Conservation (phyloP, 805 yeast species). For the Yamadazyma takamatsuzukensis region DNA sequence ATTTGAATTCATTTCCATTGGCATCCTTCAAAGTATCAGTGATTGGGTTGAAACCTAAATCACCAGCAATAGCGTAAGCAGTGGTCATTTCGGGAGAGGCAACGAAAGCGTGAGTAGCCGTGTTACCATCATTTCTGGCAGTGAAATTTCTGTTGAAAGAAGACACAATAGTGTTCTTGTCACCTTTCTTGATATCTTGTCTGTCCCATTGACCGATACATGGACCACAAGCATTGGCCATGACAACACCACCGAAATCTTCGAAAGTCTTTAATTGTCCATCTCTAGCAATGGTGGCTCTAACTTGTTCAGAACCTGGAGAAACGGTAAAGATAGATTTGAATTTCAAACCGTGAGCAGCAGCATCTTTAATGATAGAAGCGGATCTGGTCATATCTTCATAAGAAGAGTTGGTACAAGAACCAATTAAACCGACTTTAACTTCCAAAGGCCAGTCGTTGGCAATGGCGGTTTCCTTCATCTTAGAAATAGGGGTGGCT, state of each 20-base stretch:
- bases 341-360: constrained; percentile 83
- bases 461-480: constrained; percentile 77
- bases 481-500: constrained; percentile 88
- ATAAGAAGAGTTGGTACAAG: constrained; percentile 97
- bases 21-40: constrained; percentile 85
- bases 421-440: constrained; percentile 94
- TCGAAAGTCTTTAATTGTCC: constrained; percentile 86
- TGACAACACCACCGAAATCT: constrained; percentile 88
- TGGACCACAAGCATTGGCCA: constrained; percentile 99
- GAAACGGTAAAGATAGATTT: constrained; percentile 91
- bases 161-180: constrained; percentile 93
- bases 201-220: constrained; percentile 99
- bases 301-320: constrained; percentile 97
- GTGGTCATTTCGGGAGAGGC: constrained; percentile 97
- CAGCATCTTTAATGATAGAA: constrained; percentile 88
- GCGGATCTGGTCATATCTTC: constrained; percentile 98
- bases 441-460: constrained; percentile 93
- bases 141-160: constrained; percentile 98
- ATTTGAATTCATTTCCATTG: constrained; percentile 87
- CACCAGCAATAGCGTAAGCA: constrained; percentile 94
- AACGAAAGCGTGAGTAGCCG: constrained; percentile 93
- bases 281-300: constrained; percentile 97
- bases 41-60: constrained; percentile 92
- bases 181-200: constrained; percentile 86
- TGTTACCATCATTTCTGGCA: constrained; percentile 97